Evolutionary conservation across 2,329 filamentous ascomycete genomes (phyloP).

Genomic region (Phyllosticta paracitricarpa): DNA sequence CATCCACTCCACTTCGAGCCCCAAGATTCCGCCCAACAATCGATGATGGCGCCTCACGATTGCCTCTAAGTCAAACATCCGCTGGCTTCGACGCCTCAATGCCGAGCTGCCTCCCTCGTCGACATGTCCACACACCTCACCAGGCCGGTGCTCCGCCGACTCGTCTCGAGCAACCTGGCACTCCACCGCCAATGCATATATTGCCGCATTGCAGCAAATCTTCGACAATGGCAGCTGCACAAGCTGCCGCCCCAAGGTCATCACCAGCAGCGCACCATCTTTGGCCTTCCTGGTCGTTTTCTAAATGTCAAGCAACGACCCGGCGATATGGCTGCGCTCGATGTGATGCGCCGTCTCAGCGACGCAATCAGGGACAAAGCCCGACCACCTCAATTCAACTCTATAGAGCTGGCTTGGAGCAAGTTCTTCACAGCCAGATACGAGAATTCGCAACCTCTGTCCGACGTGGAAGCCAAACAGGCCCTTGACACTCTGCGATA

Average conservation of each 20-base stretch:
- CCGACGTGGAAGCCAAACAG: slow-evolving; percentile 38
- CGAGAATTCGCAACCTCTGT: not conserved
- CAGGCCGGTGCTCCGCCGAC: slow-evolving; percentile 48
- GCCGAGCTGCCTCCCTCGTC: slow-evolving; percentile 2
- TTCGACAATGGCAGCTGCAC: slow-evolving; percentile 19
- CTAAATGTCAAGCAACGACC: slow-evolving; percentile 34
- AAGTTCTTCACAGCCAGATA: not conserved
- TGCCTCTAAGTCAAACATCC: not conserved
- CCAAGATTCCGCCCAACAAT: not conserved
- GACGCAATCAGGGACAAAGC: not conserved
- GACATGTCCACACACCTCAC: slow-evolving; percentile 52
- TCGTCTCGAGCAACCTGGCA: slow-evolving; percentile 43
- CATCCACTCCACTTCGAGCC: not conserved
- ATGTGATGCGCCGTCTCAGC: slow-evolving; percentile 53
- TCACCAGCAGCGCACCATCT: slow-evolving; percentile 46
- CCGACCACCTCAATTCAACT: not conserved
- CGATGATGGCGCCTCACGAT: not conserved
- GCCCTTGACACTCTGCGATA: slow-evolving; percentile 44
- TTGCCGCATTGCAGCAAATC: slow-evolving; percentile 16
- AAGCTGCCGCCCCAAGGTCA: slow-evolving; percentile 36
- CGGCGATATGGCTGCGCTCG: slow-evolving; percentile 41
- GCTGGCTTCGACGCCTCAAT: not conserved
- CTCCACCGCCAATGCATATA: slow-evolving; percentile 35
- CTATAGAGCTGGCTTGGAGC: not conserved
- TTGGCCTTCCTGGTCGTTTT: slow-evolving; percentile 48